phyloP scores from a whole-genome alignment of 164 flowering plant genomes.

The Chimonanthus praecox region DNA sequence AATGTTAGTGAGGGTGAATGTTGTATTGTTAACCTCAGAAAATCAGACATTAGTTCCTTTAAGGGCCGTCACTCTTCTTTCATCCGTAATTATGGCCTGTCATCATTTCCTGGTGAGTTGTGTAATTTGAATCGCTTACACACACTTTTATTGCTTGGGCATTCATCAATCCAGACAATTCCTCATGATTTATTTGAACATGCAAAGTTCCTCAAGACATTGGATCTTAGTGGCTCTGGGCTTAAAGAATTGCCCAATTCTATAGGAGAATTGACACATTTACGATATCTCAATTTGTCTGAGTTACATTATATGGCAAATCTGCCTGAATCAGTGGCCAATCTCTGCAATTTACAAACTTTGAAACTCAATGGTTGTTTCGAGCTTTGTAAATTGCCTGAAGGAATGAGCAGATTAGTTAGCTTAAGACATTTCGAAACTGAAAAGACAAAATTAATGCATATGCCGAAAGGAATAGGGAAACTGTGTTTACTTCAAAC shows the following conservation, averaged over 20 bases:
- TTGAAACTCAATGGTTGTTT: background rate
- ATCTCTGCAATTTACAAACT: slow-evolving; percentile 4
- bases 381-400: background rate
- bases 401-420: background rate
- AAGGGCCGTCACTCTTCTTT: background rate
- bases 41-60: background rate
- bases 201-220: background rate
- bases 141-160: background rate
- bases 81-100: background rate
- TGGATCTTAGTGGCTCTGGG: background rate
- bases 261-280: slow-evolving; percentile 1
- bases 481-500: background rate
- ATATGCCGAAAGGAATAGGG: background rate
- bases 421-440: slow-evolving; percentile 6
- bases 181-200: background rate
- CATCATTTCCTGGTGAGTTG: background rate
- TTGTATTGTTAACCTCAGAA: background rate
- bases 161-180: background rate
- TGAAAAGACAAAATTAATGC: background rate
- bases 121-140: background rate
- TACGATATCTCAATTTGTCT: slow-evolving; percentile 5
- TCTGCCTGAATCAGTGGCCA: background rate
- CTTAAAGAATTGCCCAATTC: background rate
- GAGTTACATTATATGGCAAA: background rate
- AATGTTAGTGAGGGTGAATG: background rate